Conservation (phyloP, 2,329 filamentous ascomycete species). For the Bipolaris victoriae region DNA sequence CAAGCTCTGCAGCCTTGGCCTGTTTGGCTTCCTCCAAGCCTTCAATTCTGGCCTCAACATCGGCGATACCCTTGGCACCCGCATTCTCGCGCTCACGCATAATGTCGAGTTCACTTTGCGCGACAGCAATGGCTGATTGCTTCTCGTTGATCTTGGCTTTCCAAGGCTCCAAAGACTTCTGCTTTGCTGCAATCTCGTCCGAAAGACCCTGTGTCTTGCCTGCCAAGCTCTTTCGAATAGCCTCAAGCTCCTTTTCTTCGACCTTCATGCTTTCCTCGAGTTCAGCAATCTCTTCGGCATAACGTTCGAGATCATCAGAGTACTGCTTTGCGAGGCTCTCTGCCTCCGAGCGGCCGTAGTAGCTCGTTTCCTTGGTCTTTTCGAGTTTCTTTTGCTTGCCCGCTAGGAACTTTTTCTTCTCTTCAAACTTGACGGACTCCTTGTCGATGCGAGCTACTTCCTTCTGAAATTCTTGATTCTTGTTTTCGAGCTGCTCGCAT, state of each 20-base stretch:
- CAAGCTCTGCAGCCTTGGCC: slow-evolving; percentile 74
- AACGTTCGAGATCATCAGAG: slow-evolving; percentile 76
- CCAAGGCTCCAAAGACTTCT: slow-evolving; percentile 95
- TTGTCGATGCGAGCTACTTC: slow-evolving; percentile 94
- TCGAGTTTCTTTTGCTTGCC: slow-evolving; percentile 95
- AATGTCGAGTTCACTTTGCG: slow-evolving; percentile 92
- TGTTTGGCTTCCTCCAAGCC: slow-evolving; percentile 73
- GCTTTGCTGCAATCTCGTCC: slow-evolving; percentile 88
- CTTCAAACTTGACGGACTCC: slow-evolving; percentile 95
- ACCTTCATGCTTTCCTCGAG: slow-evolving; percentile 77
- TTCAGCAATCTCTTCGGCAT: slow-evolving; percentile 72
- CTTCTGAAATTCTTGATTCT: slow-evolving; percentile 78
- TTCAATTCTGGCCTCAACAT: slow-evolving; percentile 79
- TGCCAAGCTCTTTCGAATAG: slow-evolving; percentile 86
- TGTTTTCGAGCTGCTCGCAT: slow-evolving; percentile 81
- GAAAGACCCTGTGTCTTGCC: slow-evolving; percentile 96
- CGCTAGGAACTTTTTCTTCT: slow-evolving; percentile 92
- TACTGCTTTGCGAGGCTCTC: slow-evolving; percentile 80
- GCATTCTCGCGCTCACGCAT: slow-evolving; percentile 88
- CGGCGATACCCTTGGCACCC: slow-evolving; percentile 81
- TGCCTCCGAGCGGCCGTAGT: slow-evolving; percentile 75
- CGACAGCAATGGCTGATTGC: slow-evolving; percentile 89
- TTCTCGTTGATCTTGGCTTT: slow-evolving; percentile 97
- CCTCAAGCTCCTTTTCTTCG: slow-evolving; percentile 81
- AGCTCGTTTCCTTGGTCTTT: slow-evolving; percentile 80